These are phyloP conservation scores for Lactarius sp. DNA, from an alignment of 768 basidiomycete genomes.

Conservation along the genomic window DNA sequence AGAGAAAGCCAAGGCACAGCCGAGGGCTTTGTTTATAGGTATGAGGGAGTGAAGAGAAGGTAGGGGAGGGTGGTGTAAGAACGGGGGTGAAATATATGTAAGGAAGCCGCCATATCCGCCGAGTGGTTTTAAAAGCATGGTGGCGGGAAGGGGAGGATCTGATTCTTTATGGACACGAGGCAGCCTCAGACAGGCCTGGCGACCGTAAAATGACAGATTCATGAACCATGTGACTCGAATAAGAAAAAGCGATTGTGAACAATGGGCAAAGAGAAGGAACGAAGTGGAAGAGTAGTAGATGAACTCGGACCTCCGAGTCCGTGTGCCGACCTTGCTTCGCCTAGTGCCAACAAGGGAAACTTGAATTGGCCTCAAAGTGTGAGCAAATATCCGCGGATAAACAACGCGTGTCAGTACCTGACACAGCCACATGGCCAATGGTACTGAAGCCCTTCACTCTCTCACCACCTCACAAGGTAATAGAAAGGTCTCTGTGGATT, in stretches of 20 bases:
- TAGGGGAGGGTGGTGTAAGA: not conserved
- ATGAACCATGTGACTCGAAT: not conserved
- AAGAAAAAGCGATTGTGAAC: not conserved
- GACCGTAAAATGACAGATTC: not conserved
- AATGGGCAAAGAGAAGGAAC: not conserved
- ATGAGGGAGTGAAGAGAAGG: not conserved
- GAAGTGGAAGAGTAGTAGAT: not conserved
- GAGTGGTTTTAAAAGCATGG: conserved; percentile 10
- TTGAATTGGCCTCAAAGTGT: too few relatives aligned
- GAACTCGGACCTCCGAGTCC: too few relatives aligned
- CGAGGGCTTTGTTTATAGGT: conserved; percentile 15
- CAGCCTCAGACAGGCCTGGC: not conserved
- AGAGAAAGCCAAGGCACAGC: conserved; percentile 26
- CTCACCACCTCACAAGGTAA: not conserved
- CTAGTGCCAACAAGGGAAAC: too few relatives aligned
- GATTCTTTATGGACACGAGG: conserved; percentile 11
- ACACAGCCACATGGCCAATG: not conserved
- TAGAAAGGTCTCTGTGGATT: too few relatives aligned
- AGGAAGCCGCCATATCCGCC: not conserved
- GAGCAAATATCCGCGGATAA: too few relatives aligned
- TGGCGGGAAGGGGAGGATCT: not conserved
- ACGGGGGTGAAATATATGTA: conserved; percentile 3
- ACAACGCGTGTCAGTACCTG: too few relatives aligned
- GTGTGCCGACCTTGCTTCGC: too few relatives aligned
- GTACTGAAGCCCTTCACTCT: not conserved